Percentiles rank a stretch among this genome's conserved stretches.
Conservation (phyloP, 768 basidiomycete species). For the Serendipita indica region DNA sequence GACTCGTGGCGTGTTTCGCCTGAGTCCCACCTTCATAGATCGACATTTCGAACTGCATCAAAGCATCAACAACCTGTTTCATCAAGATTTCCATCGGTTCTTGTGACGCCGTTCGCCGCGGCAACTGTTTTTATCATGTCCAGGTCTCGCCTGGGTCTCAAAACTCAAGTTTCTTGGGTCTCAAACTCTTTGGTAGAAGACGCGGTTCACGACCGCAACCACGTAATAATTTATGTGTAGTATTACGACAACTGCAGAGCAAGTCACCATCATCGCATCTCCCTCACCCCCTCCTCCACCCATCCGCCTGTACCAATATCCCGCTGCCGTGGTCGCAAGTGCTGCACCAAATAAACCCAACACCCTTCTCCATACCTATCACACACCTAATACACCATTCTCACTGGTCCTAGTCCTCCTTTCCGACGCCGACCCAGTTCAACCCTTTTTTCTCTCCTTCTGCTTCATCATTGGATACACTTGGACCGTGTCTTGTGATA, state of each 20-base stretch:
- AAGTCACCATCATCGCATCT: background rate
- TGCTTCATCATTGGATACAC: no score
- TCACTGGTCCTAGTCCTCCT: no score
- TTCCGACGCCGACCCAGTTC: no score
- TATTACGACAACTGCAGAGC: background rate
- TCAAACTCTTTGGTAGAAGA: background rate
- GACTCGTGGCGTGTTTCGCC: background rate
- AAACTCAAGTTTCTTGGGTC: background rate
- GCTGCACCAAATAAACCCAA: no score
- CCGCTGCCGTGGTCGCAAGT: no score
- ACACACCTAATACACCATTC: no score
- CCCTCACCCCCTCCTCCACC: background rate
- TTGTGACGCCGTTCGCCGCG: background rate
- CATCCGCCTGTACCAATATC: no score
- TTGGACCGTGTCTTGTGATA: no score
- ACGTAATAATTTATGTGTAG: background rate
- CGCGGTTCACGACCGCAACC: background rate
- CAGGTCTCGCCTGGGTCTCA: background rate
- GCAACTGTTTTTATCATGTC: background rate
- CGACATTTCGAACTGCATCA: slow-evolving; percentile 6
- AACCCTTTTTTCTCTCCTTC: no score
- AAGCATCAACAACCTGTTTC: background rate
- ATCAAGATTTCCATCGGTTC: slow-evolving; percentile 2
- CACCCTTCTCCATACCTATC: no score
- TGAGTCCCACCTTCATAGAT: background rate